phyloP scores from a whole-genome alignment of 805 yeast genomes.

The Maudiozyma turicensis region DNA sequence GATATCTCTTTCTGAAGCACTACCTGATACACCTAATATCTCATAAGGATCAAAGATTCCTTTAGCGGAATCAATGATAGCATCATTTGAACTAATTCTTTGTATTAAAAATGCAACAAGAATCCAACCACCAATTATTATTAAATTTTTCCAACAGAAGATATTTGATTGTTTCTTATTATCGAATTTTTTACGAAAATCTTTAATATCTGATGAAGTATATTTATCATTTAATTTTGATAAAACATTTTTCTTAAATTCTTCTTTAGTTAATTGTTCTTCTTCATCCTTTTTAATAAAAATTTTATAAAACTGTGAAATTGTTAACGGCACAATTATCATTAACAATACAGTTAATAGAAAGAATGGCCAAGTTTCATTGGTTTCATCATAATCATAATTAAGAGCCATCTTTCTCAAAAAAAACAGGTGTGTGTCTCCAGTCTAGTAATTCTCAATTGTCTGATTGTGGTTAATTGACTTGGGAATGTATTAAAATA shows the following conservation, averaged over 20 bases:
- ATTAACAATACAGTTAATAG: conserved; percentile 61
- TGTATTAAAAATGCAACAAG: conserved; percentile 35
- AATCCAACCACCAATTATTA: conserved; percentile 51
- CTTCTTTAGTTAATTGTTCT: background rate
- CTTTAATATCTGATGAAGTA: conserved; percentile 13
- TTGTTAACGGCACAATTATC: conserved; percentile 56
- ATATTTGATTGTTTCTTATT: conserved; percentile 10
- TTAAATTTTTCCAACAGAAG: conserved; percentile 6
- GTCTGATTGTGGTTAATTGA: too few relatives aligned
- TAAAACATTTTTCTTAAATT: conserved; percentile 6
- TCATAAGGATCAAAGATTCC: conserved; percentile 80
- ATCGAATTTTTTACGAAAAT: conserved; percentile 15
- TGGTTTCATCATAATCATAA: conserved; percentile 66
- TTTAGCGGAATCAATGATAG: conserved; percentile 35
- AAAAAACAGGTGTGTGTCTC: background rate
- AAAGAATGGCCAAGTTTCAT: conserved; percentile 92
- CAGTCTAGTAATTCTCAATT: background rate
- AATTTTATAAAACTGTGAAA: conserved; percentile 22
- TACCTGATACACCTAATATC: conserved; percentile 59
- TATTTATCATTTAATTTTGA: conserved; percentile 15
- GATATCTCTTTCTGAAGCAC: conserved; percentile 67
- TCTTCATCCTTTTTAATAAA: conserved; percentile 14
- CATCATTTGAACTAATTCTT: conserved; percentile 33
- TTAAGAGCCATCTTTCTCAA: conserved; percentile 22
- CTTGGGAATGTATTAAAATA: too few relatives aligned